Base-by-base conservation (phyloP, 805 yeast genomes). In the Candida boleticola region DNA sequence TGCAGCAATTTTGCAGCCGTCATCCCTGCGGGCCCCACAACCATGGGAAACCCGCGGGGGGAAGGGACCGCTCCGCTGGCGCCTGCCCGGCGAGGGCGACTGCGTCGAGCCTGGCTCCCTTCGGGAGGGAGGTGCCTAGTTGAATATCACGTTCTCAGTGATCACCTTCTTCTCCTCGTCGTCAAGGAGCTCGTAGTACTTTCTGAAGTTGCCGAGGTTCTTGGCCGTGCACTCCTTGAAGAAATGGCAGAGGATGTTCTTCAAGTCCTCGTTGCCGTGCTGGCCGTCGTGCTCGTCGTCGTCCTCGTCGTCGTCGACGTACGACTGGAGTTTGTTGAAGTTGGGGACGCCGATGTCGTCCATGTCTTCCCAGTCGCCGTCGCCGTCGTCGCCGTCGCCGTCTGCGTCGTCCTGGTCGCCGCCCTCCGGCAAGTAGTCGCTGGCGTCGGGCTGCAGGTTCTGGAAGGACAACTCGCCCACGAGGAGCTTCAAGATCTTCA, bases 311-410 rank as follows among this genome's bases (percentile, higher is more conserved):
- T 70, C 69, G 29, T 69, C 76, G 4, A 80, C 77, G 49, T 77
- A 85, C 4, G 77, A 71, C 51, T 79, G 74, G 40, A 85, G 57
- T 45, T 81, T 82, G 19, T 81, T 85, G 54, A 72, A 83, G 37
- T 79, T 76, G 3, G 85, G 78, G 1, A 73, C 77, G 1, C 82
- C 85, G 33, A 79, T 64, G 38, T 80, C 86, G 13, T 83, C 89
- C 46, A 83, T 66, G 51, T 85, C 93, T 52, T 86, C 93, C 90
- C 93, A 85, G 1, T 76, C 89, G 18, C 69, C 83, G 11, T 66
- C 79, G 30, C 68, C 77, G 19, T 55, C 71, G n/a, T 59, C 73
- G 29, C 68, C 77, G 18, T 55, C 71, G n/a, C 58, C 74, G 6
- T 64, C 74, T 1, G 54, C 73, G 2, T 49, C 69, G 7, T 16